Conservation (phyloP, 1,284 basidiomycete species). For the Pholiota adiposa region DNA sequence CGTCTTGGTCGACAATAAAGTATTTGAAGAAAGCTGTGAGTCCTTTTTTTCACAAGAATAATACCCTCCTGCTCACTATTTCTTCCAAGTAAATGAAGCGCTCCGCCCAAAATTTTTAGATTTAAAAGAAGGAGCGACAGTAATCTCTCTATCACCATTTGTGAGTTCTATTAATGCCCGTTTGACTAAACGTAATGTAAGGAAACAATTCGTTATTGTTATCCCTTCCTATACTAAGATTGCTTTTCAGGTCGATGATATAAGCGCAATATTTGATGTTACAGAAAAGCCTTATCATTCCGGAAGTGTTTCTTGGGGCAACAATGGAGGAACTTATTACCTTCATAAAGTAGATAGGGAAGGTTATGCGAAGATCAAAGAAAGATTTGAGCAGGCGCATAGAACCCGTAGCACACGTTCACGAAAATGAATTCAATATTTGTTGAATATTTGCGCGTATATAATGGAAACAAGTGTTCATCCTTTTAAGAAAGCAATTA, state of each 20-base stretch:
- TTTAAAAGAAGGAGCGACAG: conserved; percentile 78
- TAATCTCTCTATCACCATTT: conserved; percentile 76
- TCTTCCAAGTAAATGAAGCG: conserved; percentile 69
- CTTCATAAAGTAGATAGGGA: conserved; percentile 74
- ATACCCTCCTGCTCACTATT: not conserved
- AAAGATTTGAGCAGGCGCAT: conserved; percentile 49
- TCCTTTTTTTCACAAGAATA: conserved; percentile 16
- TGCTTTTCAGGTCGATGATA: conserved; percentile 63
- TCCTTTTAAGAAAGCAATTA: too few relatives aligned
- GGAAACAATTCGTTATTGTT: conserved; percentile 28
- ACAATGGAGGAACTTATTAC: conserved; percentile 68
- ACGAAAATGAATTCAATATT: conserved; percentile 17
- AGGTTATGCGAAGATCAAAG: conserved; percentile 62
- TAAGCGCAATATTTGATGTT: conserved; percentile 76
- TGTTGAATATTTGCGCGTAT: too few relatives aligned
- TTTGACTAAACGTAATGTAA: conserved; percentile 74
- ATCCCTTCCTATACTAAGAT: conserved; percentile 5
- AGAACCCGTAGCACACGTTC: conserved; percentile 24
- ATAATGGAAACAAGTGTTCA: too few relatives aligned
- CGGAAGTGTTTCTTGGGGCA: conserved; percentile 78
- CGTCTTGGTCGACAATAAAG: conserved; percentile 80
- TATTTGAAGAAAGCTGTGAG: conserved; percentile 71
- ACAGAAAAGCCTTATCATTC: conserved; percentile 66
- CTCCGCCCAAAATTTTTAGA: conserved; percentile 76
- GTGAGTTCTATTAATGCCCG: conserved; percentile 63